phyloP scores from a whole-genome alignment of 441 rosid genomes.

The Populus hybrid region DNA sequence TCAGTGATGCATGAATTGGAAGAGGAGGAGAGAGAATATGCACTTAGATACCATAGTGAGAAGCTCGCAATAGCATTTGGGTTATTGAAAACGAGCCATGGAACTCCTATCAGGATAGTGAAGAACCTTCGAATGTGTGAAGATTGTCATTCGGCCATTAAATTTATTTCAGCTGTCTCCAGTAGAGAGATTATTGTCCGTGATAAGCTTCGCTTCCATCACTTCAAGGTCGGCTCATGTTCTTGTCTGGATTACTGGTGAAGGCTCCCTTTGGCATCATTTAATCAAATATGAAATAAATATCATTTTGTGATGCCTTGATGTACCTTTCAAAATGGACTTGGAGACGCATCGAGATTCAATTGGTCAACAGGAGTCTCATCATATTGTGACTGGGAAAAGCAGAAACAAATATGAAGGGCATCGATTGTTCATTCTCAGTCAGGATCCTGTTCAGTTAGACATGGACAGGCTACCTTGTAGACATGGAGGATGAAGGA shows the following conservation, averaged over 20 bases:
- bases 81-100: slow-evolving; percentile 48
- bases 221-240: slow-evolving; percentile 68
- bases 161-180: slow-evolving; percentile 54
- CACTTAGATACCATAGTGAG: slow-evolving; percentile 88
- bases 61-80: slow-evolving; percentile 88
- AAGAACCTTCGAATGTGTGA: slow-evolving; percentile 83
- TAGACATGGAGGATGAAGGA: background rate
- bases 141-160: slow-evolving; percentile 81
- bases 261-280: slow-evolving; percentile 5
- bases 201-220: slow-evolving; percentile 81
- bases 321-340: background rate
- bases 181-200: slow-evolving; percentile 68
- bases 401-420: background rate
- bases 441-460: background rate
- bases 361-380: background rate
- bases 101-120: slow-evolving; percentile 45
- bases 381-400: background rate
- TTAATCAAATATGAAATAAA: background rate
- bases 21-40: slow-evolving; percentile 81
- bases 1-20: slow-evolving; percentile 78
- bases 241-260: slow-evolving; percentile 80
- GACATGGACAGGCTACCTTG: background rate
- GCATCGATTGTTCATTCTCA: background rate
- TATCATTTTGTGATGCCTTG: background rate
- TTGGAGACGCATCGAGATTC: background rate